These are phyloP conservation scores for Suillus alpinus DNA, from an alignment of 768 basidiomycete species.

Conservation along the genomic window DNA sequence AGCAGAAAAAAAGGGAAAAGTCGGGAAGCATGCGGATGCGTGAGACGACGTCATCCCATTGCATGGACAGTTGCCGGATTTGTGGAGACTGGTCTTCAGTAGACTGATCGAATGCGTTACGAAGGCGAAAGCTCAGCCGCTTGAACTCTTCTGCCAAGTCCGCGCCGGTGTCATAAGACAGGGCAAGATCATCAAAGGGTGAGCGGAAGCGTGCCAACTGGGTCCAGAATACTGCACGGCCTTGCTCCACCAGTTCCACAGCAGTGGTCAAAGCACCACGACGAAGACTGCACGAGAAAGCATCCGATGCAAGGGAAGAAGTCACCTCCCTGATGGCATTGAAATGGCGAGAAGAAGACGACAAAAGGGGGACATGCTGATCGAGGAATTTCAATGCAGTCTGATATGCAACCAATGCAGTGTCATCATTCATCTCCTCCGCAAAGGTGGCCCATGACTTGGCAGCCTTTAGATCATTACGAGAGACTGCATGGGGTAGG, in stretches of 20 bases:
- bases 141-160: not conserved
- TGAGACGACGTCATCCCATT: too few species aligned
- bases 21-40: too few species aligned
- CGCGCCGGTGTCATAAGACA: not conserved
- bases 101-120: too few species aligned
- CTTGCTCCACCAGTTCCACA: conserved; percentile 16
- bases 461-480: not conserved
- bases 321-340: not conserved
- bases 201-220: conserved; percentile 24
- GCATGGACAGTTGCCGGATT: too few species aligned
- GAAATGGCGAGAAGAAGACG: not conserved
- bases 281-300: not conserved
- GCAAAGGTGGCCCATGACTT: not conserved
- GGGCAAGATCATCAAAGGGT: conserved; percentile 17
- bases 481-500: not conserved
- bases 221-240: conserved; percentile 28
- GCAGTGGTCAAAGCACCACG: not conserved
- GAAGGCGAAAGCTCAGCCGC: not conserved
- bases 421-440: not conserved
- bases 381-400: not conserved
- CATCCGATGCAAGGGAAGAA: not conserved
- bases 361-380: not conserved
- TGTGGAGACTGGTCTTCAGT: too few species aligned
- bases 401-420: not conserved
- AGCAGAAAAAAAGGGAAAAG: too few species aligned